These are phyloP conservation scores for Acanthamoeba castellanii DNA, from an alignment of 208 protist genomes.

Conservation along the genomic window DNA sequence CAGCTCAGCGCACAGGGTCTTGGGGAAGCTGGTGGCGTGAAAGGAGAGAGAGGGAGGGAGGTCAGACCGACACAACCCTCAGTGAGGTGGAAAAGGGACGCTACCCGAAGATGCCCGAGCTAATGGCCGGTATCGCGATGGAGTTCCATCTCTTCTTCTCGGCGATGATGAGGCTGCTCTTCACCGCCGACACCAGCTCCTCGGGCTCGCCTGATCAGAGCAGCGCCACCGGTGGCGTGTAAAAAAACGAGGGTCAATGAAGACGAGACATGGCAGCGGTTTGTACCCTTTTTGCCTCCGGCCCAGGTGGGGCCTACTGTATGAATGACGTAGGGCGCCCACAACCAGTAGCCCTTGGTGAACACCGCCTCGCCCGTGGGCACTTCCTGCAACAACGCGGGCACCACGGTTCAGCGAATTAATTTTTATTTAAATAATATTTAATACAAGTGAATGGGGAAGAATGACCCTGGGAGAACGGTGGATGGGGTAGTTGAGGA, in stretches of 20 bases:
- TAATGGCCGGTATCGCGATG: conserved; percentile 48
- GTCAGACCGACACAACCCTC: neutral
- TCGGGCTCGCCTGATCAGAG: neutral
- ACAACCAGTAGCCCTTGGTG: conserved; percentile 53
- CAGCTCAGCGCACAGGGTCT: conserved; percentile 50
- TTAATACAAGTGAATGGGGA: too few relatives aligned
- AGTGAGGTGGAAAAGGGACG: neutral
- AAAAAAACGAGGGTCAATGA: neutral
- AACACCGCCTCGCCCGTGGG: conserved; percentile 48
- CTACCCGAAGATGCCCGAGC: conserved; percentile 64
- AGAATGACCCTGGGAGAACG: neutral
- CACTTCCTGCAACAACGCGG: neutral
- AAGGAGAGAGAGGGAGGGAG: neutral
- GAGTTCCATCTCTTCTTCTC: conserved; percentile 54
- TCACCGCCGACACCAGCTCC: conserved; percentile 48
- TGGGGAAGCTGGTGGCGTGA: neutral
- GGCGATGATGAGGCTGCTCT: conserved; percentile 50
- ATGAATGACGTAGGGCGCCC: conserved; percentile 52
- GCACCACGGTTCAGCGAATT: neutral
- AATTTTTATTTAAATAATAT: neutral
- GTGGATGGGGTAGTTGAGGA: neutral
- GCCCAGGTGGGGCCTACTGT: conserved; percentile 43
- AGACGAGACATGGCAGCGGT: neutral
- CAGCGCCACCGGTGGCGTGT: neutral
- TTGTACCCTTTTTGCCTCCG: conserved; percentile 53